Percentiles rank a stretch among this genome's conserved stretches.
Evolutionary conservation across 2,329 filamentous ascomycete genomes (phyloP).

Genomic region (Ploettnerulaceae sp.): DNA sequence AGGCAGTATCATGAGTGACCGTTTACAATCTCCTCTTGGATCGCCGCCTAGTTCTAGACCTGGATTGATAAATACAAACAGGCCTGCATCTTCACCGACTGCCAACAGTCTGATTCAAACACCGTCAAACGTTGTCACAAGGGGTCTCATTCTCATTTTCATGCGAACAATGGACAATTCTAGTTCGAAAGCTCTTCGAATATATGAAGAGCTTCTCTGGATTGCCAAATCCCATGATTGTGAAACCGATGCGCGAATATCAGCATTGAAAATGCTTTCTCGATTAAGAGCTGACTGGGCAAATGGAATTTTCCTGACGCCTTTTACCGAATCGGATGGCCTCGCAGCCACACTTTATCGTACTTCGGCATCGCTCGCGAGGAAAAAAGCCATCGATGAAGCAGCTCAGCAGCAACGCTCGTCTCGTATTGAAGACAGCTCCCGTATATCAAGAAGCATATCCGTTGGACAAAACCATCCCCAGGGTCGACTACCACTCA

Average conservation of each 20-base stretch:
- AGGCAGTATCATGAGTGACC: slow-evolving; percentile 46
- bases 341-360: slow-evolving; percentile 69
- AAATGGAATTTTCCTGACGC: slow-evolving; percentile 67
- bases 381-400: slow-evolving; percentile 38
- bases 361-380: slow-evolving; percentile 47
- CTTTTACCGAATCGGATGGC: slow-evolving; percentile 65
- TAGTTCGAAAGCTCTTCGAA: slow-evolving; percentile 55
- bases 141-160: slow-evolving; percentile 71
- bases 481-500: slow-evolving; percentile 36
- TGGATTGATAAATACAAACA: slow-evolving; percentile 20
- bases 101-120: slow-evolving; percentile 37
- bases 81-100: slow-evolving; percentile 14
- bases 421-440: slow-evolving; percentile 36
- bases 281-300: slow-evolving; percentile 78
- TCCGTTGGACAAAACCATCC: slow-evolving; percentile 31
- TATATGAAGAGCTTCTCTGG: slow-evolving; percentile 59
- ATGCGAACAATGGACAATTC: slow-evolving; percentile 65
- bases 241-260: slow-evolving; percentile 65
- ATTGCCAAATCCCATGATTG: slow-evolving; percentile 56
- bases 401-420: slow-evolving; percentile 36
- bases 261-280: slow-evolving; percentile 73
- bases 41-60: slow-evolving; percentile 29
- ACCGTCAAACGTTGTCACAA: slow-evolving; percentile 65
- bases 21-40: slow-evolving; percentile 38
- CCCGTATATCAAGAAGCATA: slow-evolving; percentile 31